Base-by-base conservation (phyloP, 495 filamentous ascomycete species). In the Lasiosphaeria hispida region DNA sequence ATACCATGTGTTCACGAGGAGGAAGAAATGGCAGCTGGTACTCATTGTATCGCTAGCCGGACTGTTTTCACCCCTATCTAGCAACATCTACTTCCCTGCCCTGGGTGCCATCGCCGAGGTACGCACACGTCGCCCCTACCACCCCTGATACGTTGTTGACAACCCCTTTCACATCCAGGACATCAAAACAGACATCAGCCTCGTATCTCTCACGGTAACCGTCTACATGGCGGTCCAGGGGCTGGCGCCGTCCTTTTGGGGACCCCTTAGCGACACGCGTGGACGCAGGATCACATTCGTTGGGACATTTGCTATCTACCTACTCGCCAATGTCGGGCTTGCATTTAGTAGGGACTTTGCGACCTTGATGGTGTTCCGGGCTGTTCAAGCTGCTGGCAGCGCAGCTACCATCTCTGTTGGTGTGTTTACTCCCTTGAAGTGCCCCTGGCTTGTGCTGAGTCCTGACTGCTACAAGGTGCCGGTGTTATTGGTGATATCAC, bases 401-500 rank as follows among this genome's bases (percentile, higher is more conserved):
- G 77, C 81, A 1, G 72, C 74, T 1, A 76, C 72, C 6, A 71
- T 84, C n/a, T 74, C 74, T 8, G 63, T 68, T 52, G 65, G 64
- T 63, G 15, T 7, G 14, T 39, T 33, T 10, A 13, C 11, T 18
- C 42, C 34, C 34, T 11, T 39, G 23, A 6, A 44, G 2, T 38
- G n/a, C 9, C 14, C 14, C 48, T 38, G 0, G 33, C 34, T 19
- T 48, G 40, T 41, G 14, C 10, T 14, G 11, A 45, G 40, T 41
- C 15, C 10, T 14, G 11, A 45, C 43, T 10, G 38, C 7, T 4
- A 9, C 18, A 70, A 83, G 34, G 66, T 69, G 17, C 72, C 77
- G 82, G 78, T 1, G 78, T 83, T 14, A 72, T 82, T 35, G 77
- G 77, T 0, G 82, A 85, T 30, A 77, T 85, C 36, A 67, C 74